Evolutionary conservation across 78 protist species (phyloP).

Genomic region (Dictyostelium intermedium): DNA sequence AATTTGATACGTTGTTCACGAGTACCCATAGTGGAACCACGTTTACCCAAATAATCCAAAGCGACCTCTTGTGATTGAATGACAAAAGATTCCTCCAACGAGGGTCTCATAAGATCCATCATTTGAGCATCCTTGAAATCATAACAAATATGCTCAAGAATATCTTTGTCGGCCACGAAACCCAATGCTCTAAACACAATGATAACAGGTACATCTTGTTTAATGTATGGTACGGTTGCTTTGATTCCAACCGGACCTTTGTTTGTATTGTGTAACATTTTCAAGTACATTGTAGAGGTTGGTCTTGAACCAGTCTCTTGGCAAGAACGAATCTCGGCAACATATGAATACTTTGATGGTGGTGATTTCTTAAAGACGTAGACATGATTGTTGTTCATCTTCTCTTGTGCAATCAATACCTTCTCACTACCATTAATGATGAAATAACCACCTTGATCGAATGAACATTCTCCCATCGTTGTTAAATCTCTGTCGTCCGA

Average conservation of each 20-base stretch:
- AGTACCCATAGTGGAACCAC: neutral
- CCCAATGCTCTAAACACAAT: constrained; percentile 98
- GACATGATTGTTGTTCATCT: constrained; percentile 95
- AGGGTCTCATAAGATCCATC: constrained; percentile 78
- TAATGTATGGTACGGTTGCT: constrained; percentile 82
- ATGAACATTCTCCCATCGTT: constrained; percentile 97
- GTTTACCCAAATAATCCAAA: constrained; percentile 87
- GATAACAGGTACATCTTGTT: constrained; percentile 93
- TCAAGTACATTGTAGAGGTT: constrained; percentile 79
- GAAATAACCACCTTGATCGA: constrained; percentile 99
- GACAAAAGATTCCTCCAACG: constrained; percentile 87
- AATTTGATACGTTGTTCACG: constrained; percentile 34
- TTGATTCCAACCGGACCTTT: constrained; percentile 57
- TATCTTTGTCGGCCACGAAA: constrained; percentile 94
- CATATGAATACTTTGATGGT: constrained; percentile 85
- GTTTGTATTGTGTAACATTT: constrained; percentile 65
- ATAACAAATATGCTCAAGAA: constrained; percentile 94
- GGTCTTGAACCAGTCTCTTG: constrained; percentile 85
- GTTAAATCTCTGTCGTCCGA: constrained; percentile 64
- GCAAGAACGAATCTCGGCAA: constrained; percentile 95
- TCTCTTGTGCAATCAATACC: constrained; percentile 99
- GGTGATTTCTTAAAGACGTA: constrained; percentile 92
- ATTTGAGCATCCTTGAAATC: constrained; percentile 72
- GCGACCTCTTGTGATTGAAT: constrained; percentile 91
- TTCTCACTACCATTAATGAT: constrained; percentile 99